phyloP scores from a whole-genome alignment of 306 rosid species.

The Sicyos edulis region DNA sequence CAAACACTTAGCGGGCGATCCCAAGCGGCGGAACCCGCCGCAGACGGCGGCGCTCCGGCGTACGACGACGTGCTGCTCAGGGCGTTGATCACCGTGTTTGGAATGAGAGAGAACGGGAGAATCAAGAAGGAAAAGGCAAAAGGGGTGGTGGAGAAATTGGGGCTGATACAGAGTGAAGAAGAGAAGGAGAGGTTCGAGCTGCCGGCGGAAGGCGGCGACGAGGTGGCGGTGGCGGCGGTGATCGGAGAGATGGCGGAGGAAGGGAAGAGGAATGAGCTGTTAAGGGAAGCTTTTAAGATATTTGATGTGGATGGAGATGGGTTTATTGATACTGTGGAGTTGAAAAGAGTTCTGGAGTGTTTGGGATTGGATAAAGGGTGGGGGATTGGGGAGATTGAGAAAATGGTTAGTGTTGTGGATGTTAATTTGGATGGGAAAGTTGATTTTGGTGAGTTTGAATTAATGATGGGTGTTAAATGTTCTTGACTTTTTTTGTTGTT shows the following conservation, averaged over 20 bases:
- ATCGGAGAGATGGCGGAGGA: constrained; percentile 50
- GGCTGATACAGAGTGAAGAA: constrained; percentile 42
- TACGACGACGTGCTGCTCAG: constrained; percentile 29
- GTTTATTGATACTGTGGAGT: constrained; percentile 73
- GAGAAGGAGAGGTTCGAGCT: constrained; percentile 42
- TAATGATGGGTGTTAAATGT: constrained; percentile 52
- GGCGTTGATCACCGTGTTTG: constrained; percentile 74
- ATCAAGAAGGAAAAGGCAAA: constrained; percentile 67
- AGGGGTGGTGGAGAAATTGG: constrained; percentile 68
- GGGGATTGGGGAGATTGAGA: constrained; percentile 67
- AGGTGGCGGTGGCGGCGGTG: constrained; percentile 52
- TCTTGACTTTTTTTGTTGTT: neutral
- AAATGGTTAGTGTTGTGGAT: constrained; percentile 73
- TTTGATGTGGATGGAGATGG: constrained; percentile 91
- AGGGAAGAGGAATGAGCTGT: constrained; percentile 41
- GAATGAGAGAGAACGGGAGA: constrained; percentile 72
- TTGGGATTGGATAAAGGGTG: constrained; percentile 80
- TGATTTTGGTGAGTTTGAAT: constrained; percentile 74
- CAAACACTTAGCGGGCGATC: constrained; percentile 35
- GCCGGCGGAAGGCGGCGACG: constrained; percentile 25
- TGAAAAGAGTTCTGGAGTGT: constrained; percentile 86
- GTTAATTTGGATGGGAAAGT: constrained; percentile 84
- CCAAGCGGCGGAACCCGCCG: constrained; percentile 16
- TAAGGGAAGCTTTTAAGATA: constrained; percentile 68
- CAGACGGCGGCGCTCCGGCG: neutral